phyloP scores from a whole-genome alignment of 345 rosid species.

The Salix arbutifolia region DNA sequence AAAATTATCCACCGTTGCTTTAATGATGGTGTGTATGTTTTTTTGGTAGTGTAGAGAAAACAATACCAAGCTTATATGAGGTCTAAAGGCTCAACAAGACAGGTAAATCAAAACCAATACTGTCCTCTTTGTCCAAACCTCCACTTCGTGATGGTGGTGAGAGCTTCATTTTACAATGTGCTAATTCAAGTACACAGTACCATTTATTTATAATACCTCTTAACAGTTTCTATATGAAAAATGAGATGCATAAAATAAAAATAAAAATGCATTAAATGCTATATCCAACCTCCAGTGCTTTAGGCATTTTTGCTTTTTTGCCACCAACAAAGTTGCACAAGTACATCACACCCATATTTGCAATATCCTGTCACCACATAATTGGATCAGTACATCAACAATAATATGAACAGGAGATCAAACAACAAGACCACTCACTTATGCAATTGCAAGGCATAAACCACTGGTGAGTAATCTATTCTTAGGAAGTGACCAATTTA shows the following conservation, averaged over 20 bases:
- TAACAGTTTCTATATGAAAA: not conserved
- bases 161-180: not conserved
- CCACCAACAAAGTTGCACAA: constrained; percentile 30
- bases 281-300: constrained; percentile 28
- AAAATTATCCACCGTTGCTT: too few relatives aligned
- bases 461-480: not conserved
- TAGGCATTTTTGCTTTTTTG: constrained; percentile 18
- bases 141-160: not conserved
- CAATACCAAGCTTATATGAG: too few relatives aligned
- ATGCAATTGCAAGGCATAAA: not conserved
- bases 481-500: not conserved
- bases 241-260: not conserved
- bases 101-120: not conserved
- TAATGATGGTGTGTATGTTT: too few relatives aligned
- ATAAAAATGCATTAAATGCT: not conserved
- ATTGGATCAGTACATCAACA: not conserved
- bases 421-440: not conserved
- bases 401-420: not conserved
- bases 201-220: not conserved
- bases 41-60: too few relatives aligned
- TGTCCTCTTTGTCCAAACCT: not conserved
- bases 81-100: not conserved
- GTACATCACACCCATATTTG: constrained; percentile 31
- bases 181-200: not conserved
- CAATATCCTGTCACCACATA: constrained; percentile 22